Conservation (phyloP, 768 basidiomycete species). For the Neoboletus subvelutipes region DNA sequence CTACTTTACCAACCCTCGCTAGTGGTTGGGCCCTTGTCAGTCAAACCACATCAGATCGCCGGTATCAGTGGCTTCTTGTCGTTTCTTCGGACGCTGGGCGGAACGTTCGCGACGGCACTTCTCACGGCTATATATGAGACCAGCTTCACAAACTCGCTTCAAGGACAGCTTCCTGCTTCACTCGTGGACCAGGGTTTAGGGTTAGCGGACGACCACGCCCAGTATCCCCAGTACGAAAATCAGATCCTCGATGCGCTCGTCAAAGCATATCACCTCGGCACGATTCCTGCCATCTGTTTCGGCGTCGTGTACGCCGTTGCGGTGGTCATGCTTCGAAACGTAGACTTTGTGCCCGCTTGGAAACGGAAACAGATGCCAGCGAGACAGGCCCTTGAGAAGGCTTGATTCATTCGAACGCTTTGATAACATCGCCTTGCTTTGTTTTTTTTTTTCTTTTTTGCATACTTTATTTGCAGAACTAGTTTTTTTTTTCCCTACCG, state of each 20-base stretch:
- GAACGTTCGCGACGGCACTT: conserved; percentile 37
- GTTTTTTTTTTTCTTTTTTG: conserved; percentile 5
- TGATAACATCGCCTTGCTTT: conserved; percentile 8
- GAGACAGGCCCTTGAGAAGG: conserved; percentile 21
- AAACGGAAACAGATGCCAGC: conserved; percentile 32
- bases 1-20: conserved; percentile 37
- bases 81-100: conserved; percentile 35
- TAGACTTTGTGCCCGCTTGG: conserved; percentile 35
- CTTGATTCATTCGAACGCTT: conserved; percentile 17
- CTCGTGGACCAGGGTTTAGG: conserved; percentile 33
- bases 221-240: conserved; percentile 35
- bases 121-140: conserved; percentile 36
- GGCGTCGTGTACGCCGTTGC: conserved; percentile 33
- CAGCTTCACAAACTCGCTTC: conserved; percentile 30
- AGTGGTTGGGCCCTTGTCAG: conserved; percentile 36
- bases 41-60: conserved; percentile 33
- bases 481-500: not conserved
- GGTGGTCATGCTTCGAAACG: conserved; percentile 31
- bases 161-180: conserved; percentile 27
- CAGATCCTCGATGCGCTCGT: conserved; percentile 34
- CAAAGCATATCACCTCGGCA: conserved; percentile 35
- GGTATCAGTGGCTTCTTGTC: conserved; percentile 38
- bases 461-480: conserved; percentile 23
- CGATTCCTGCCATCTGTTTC: conserved; percentile 34
- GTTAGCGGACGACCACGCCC: conserved; percentile 30